Conservation (phyloP, 768 basidiomycete genomes). For the Amanita muscaria region DNA sequence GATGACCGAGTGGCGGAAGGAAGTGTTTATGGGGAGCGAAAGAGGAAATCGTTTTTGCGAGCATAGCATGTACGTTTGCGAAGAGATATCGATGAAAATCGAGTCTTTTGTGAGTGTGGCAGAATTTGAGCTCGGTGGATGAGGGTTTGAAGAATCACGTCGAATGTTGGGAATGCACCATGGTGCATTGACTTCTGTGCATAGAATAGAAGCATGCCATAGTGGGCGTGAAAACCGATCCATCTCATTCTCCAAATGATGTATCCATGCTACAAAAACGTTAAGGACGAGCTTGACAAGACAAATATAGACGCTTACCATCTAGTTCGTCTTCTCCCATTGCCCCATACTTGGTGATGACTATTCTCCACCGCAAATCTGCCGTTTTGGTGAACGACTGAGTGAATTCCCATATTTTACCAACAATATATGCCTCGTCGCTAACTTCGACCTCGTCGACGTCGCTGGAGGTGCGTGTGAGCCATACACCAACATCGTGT, state of each 20-base stretch:
- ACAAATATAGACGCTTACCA: slow-evolving; percentile 34
- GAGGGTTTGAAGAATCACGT: slow-evolving; percentile 11
- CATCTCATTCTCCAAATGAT: slow-evolving; percentile 35
- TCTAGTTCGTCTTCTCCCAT: slow-evolving; percentile 54
- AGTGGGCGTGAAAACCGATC: slow-evolving; percentile 32
- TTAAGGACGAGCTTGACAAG: slow-evolving; percentile 6
- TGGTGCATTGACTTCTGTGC: slow-evolving; percentile 48
- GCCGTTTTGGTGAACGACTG: slow-evolving; percentile 52
- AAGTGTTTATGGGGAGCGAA: slow-evolving; percentile 26
- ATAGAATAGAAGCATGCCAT: slow-evolving; percentile 52
- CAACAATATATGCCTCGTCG: slow-evolving; percentile 42
- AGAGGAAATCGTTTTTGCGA: slow-evolving; percentile 35
- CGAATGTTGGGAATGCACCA: slow-evolving; percentile 46
- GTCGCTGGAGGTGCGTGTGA: slow-evolving; percentile 37
- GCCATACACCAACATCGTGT: slow-evolving; percentile 60
- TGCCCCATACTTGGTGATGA: slow-evolving; percentile 58
- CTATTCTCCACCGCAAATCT: slow-evolving; percentile 74
- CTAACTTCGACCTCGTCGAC: slow-evolving; percentile 22
- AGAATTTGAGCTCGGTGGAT: slow-evolving; percentile 18
- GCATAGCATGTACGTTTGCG: slow-evolving; percentile 42
- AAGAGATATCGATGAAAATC: slow-evolving; percentile 37
- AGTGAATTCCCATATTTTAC: slow-evolving; percentile 65
- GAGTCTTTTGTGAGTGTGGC: slow-evolving; percentile 14
- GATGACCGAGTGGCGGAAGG: slow-evolving; percentile 26
- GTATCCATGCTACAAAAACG: slow-evolving; percentile 52